These are phyloP conservation scores for Nicotiana knightiana DNA, from an alignment of 257 asterid species.

Conservation along the genomic window DNA sequence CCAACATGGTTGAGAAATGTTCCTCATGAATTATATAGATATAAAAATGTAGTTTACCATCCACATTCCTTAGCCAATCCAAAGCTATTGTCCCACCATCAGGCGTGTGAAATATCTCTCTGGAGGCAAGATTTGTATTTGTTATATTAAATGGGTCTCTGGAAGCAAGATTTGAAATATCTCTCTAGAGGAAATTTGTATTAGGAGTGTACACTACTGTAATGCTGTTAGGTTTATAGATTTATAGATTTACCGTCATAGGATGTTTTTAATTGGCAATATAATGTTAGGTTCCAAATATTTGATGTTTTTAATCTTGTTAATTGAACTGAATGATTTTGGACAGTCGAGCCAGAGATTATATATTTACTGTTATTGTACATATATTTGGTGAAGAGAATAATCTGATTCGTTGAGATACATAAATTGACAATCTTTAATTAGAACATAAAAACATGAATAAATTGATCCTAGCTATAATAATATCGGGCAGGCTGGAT, in stretches of 20 bases:
- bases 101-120: slow-evolving; percentile 48
- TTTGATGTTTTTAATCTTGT: background rate
- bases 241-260: too few relatives aligned
- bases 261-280: too few relatives aligned
- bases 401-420: background rate
- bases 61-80: slow-evolving; percentile 61
- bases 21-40: background rate
- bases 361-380: background rate
- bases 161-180: too few relatives aligned
- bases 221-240: too few relatives aligned
- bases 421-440: background rate
- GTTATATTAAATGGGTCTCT: background rate
- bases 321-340: background rate
- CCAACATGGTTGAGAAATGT: too few relatives aligned
- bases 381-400: background rate
- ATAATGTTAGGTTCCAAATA: background rate
- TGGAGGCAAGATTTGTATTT: slow-evolving; percentile 28
- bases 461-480: background rate
- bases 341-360: background rate
- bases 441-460: background rate
- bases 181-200: too few relatives aligned
- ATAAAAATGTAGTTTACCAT: slow-evolving; percentile 33
- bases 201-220: too few relatives aligned
- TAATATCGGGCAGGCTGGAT: background rate
- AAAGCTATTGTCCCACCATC: slow-evolving; percentile 91